phyloP scores from a whole-genome alignment of 2,329 filamentous ascomycete genomes.

The Fusarium guadeloupense region DNA sequence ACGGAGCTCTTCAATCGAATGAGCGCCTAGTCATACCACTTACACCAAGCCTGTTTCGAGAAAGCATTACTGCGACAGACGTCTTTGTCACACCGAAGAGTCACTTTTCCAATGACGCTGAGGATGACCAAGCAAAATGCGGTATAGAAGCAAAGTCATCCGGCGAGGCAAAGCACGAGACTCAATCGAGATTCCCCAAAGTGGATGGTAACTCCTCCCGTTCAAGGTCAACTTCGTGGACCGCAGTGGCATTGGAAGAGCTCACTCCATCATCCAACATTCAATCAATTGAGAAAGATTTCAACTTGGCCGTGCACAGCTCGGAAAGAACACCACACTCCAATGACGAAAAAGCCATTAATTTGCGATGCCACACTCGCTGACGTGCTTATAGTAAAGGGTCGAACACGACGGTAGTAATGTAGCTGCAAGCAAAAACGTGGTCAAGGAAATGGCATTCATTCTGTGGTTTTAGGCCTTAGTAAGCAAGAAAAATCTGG shows the following conservation, averaged over 20 bases:
- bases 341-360: not conserved
- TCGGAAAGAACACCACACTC: not conserved
- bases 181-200: not conserved
- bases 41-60: conserved; percentile 23
- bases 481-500: conserved; percentile 1
- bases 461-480: conserved; percentile 6
- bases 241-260: not conserved
- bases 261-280: not conserved
- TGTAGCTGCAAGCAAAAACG: not conserved
- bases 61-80: conserved; percentile 33
- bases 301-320: not conserved
- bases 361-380: not conserved
- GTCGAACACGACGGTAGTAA: not conserved
- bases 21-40: conserved; percentile 6
- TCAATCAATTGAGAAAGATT: not conserved
- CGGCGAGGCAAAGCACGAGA: not conserved
- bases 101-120: conserved; percentile 16
- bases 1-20: not conserved
- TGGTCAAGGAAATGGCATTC: not conserved
- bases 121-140: not conserved
- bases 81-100: conserved; percentile 38
- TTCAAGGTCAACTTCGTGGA: not conserved
- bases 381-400: not conserved
- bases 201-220: not conserved
- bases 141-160: not conserved